phyloP scores from a whole-genome alignment of 805 yeast species.

The Isabelozyma rhagii region DNA sequence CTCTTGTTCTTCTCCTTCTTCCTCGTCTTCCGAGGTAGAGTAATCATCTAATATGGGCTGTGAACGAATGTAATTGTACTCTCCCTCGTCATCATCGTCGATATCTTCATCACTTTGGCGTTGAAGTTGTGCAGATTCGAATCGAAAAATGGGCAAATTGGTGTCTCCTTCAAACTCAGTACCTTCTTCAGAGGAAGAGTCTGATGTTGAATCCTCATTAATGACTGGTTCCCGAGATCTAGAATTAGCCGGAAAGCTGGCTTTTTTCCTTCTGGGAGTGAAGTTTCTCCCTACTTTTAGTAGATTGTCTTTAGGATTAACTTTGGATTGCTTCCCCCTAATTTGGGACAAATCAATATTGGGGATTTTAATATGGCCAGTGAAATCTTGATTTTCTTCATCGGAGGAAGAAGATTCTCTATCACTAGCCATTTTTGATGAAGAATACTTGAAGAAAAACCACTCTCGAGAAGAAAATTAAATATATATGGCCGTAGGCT shows the following conservation, averaged over 20 bases:
- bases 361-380: conserved; percentile 24
- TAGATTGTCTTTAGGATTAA: conserved; percentile 11
- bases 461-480: too few species aligned
- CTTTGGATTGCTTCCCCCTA: conserved; percentile 11
- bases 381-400: not conserved
- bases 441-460: too few species aligned
- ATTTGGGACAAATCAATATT: conserved; percentile 15
- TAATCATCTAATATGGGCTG: not conserved
- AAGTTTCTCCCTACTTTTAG: conserved; percentile 24
- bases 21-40: not conserved
- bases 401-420: not conserved
- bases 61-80: not conserved
- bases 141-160: conserved; percentile 19
- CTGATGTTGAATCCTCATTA: conserved; percentile 20
- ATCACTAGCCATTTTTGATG: not conserved
- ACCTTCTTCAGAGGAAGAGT: conserved; percentile 17
- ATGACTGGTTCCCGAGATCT: conserved; percentile 23
- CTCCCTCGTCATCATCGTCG: conserved; percentile 4
- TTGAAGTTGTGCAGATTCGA: conserved; percentile 4
- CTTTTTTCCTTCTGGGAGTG: conserved; percentile 17
- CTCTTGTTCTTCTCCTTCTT: not conserved
- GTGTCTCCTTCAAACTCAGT: conserved; percentile 16
- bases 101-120: conserved; percentile 1
- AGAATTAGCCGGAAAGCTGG: conserved; percentile 26
- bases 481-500: too few species aligned